Evolutionary conservation across 257 asterid species (phyloP).

Genomic region (Penstemon eatonii): DNA sequence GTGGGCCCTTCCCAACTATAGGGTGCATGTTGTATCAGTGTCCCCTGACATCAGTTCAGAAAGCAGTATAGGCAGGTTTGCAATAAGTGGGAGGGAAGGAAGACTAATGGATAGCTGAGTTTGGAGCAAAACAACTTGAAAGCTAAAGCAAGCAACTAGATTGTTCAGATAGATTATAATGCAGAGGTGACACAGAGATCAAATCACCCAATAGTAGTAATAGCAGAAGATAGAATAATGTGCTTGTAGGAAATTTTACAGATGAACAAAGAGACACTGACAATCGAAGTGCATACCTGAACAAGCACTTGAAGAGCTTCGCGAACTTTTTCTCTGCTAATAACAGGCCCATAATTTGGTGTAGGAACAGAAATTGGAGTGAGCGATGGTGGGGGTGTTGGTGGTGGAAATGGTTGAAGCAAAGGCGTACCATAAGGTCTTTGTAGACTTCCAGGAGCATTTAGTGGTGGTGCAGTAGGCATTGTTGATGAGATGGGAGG

Average conservation of each 20-base stretch:
- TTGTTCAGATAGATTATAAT: neutral
- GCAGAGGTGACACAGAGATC: too few species aligned
- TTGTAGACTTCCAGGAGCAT: conserved; percentile 53
- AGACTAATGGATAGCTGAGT: neutral
- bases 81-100: neutral
- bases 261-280: neutral
- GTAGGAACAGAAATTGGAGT: conserved; percentile 62
- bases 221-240: neutral
- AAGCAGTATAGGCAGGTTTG: too few species aligned
- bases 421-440: conserved; percentile 84
- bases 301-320: conserved; percentile 80
- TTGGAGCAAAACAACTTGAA: neutral
- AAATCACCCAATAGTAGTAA: neutral
- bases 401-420: conserved; percentile 98
- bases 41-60: too few species aligned
- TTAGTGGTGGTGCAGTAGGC: conserved; percentile 76
- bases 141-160: neutral
- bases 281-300: conserved; percentile 57
- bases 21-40: too few species aligned
- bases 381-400: conserved; percentile 95
- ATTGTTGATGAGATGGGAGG: conserved; percentile 68
- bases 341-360: conserved; percentile 51
- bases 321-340: conserved; percentile 76
- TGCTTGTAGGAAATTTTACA: neutral
- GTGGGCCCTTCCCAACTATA: neutral